Evolutionary conservation across 1,284 basidiomycete genomes (phyloP), one percentile per base, ranked within the genome.

Genomic region (Wolfiporia cocos): DNA sequence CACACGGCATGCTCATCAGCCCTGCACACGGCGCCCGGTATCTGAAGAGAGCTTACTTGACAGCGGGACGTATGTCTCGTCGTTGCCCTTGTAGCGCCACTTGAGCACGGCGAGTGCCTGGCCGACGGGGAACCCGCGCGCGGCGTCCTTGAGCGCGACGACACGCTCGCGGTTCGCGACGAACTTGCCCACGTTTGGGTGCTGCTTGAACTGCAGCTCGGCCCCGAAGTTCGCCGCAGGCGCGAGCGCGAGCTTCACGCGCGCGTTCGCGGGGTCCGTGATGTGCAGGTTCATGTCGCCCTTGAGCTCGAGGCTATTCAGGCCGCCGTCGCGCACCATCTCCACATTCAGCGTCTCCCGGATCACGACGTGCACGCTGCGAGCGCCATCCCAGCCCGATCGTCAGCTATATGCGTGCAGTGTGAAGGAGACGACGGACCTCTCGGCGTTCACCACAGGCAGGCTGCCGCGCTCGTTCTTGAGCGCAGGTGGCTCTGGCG

Each of bases 281-380:
- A 98, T 86, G 43, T 83, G 81, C 29, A 98, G 75, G 63, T 94
- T 92, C 74, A 98, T 86, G 59, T 96, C 92, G 33, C 94, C 95
- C 60, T 89, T 92, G 54, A 98, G 73, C 56, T 97, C 91, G 67
- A 96, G 81, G 3, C 84, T 81, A 58, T 92, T 78, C 23, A 97
- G 69, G 22, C 93, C 93, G 31, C 95, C 95, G 62, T 97, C 94
- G 34, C 92, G 87, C 40, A 88, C 73, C 36, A 97, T 73, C 10
- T 85, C 79, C 21, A 91, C 72, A 5, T 86, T 85, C 35, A 98
- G 68, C 43, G 78, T 77, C 64, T 99, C 95, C 51, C 86, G 89
- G 60, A 94, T 80, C 35, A 79, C 72, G 51, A 95, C 70, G 61
- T 98, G 92, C 11, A 98, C 77, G 50, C 92, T 94, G 51, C 24